A percentile compares a stretch with the other conserved stretches of the same genome.
phyloP scores from a whole-genome alignment of 2,329 filamentous ascomycete genomes.

The Epichloe uncinata region DNA sequence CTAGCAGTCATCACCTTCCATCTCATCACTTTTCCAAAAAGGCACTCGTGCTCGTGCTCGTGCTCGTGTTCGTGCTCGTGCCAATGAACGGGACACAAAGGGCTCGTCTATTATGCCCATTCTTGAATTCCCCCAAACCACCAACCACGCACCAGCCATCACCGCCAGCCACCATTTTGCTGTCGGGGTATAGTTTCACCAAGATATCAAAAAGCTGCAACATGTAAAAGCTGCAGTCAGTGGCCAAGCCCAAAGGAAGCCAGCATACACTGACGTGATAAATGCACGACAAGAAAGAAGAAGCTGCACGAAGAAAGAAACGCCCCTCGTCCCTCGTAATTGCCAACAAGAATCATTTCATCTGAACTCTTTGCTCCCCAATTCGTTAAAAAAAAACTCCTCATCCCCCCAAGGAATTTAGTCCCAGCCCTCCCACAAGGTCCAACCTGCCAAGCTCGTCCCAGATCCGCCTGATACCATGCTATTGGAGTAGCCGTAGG shows the following conservation, averaged over 20 bases:
- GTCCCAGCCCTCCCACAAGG: constrained; percentile 28
- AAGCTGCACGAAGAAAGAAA: neutral
- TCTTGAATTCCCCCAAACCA: too few species aligned
- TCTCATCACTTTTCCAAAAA: too few species aligned
- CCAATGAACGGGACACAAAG: too few species aligned
- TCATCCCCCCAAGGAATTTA: constrained; percentile 4
- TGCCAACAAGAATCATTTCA: too few species aligned
- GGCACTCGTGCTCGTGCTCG: too few species aligned
- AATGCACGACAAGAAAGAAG: neutral
- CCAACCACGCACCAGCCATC: neutral
- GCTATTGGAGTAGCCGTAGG: constrained; percentile 19
- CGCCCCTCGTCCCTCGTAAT: neutral
- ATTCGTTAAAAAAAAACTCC: too few species aligned
- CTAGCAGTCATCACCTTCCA: too few species aligned
- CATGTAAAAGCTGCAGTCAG: neutral
- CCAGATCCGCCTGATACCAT: constrained; percentile 13
- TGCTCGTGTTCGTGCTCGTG: too few species aligned
- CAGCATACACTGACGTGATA: neutral
- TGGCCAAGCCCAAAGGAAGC: neutral
- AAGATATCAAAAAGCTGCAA: neutral
- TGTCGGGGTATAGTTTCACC: neutral
- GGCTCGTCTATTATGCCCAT: too few species aligned
- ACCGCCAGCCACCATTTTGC: neutral
- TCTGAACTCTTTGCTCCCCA: too few species aligned
- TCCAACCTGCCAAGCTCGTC: constrained; percentile 21